phyloP scores from a whole-genome alignment of 2,329 filamentous ascomycete genomes.

The Fusarium euwallaceae region DNA sequence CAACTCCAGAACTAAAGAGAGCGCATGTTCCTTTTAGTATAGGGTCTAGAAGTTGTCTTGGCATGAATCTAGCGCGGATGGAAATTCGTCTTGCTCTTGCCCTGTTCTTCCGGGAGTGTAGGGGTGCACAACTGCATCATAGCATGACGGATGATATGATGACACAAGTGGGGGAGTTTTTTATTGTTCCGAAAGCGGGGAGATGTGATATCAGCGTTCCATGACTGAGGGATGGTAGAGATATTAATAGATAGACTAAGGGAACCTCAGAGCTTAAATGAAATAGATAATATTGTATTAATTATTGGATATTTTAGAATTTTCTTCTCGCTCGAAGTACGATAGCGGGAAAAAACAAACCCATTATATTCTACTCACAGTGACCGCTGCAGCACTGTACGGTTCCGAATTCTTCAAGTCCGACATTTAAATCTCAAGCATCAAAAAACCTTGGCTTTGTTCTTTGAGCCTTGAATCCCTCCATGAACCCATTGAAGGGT shows the following conservation, averaged over 20 bases:
- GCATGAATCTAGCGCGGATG: neutral
- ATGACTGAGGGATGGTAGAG: neutral
- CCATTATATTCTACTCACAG: neutral
- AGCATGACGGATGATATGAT: neutral
- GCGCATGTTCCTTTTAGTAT: conserved; percentile 1
- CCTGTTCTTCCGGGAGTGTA: neutral
- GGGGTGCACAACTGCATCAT: neutral
- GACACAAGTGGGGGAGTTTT: conserved; percentile 1
- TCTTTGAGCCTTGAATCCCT: neutral
- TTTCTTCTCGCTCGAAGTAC: neutral
- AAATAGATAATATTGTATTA: neutral
- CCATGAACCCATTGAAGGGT: neutral
- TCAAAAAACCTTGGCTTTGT: neutral
- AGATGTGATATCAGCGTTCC: neutral
- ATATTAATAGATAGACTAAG: neutral
- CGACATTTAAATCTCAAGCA: neutral
- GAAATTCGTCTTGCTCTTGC: neutral
- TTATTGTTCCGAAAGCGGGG: neutral
- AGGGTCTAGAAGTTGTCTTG: neutral
- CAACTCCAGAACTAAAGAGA: neutral
- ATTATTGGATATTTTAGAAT: too few species aligned
- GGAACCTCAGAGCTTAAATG: neutral
- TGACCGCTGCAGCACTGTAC: too few species aligned
- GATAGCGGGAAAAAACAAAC: neutral
- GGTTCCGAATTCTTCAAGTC: neutral